phyloP scores from a whole-genome alignment of 495 filamentous ascomycete species.

The Friedmanniomyces endolithicus region DNA sequence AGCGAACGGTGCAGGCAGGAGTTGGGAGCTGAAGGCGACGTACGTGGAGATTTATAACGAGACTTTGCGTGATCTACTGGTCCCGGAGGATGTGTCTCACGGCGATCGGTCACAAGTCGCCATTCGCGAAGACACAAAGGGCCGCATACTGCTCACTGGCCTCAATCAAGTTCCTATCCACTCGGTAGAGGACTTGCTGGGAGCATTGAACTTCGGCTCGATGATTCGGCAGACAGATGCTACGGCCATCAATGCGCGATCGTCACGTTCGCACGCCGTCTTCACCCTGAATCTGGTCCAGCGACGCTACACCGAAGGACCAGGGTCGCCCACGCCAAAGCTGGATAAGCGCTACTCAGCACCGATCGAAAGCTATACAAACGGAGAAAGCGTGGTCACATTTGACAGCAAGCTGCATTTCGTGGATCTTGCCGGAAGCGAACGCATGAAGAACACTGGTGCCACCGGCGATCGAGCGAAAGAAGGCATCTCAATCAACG shows the following conservation, averaged over 20 bases:
- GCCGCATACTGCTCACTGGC: constrained; percentile 86
- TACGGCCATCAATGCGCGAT: constrained; percentile 97
- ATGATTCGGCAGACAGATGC: constrained; percentile 93
- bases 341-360: constrained; percentile 83
- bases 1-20: constrained; percentile 54
- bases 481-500: constrained; percentile 98
- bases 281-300: constrained; percentile 93
- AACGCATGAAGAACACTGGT: constrained; percentile 92
- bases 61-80: constrained; percentile 75
- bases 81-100: constrained; percentile 57
- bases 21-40: constrained; percentile 86
- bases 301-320: constrained; percentile 55
- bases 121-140: constrained; percentile 90
- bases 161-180: constrained; percentile 81
- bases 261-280: constrained; percentile 96
- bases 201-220: constrained; percentile 80
- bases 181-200: constrained; percentile 81
- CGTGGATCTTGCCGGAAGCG: constrained; percentile 94
- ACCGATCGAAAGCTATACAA: constrained; percentile 68
- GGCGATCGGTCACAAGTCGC: constrained; percentile 63
- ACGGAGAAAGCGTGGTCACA: constrained; percentile 59
- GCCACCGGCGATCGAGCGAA: constrained; percentile 90
- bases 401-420: constrained; percentile 98
- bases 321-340: constrained; percentile 25
- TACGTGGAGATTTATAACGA: constrained; percentile 99